phyloP scores from a whole-genome alignment of 768 basidiomycete genomes.

The Amanita rubescens region DNA sequence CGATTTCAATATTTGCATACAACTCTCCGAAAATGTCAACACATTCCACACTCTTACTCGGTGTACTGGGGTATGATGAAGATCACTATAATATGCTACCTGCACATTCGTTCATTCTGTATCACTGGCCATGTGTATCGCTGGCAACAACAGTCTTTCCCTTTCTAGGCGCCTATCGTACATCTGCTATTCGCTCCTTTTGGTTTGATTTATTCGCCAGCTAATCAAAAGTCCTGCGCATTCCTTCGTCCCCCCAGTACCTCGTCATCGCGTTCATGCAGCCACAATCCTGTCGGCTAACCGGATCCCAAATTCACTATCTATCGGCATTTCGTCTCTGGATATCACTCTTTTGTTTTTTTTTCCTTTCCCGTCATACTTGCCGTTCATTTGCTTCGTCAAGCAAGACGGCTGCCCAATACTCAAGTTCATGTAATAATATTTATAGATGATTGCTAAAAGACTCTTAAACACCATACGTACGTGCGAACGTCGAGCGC shows the following conservation, averaged over 20 bases:
- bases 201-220: conserved; percentile 4
- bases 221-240: background rate
- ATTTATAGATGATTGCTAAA: conserved; percentile 34
- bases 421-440: conserved; percentile 32
- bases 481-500: background rate
- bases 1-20: conserved; percentile 4
- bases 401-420: conserved; percentile 22
- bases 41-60: background rate
- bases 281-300: background rate
- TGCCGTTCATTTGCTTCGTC: conserved; percentile 27
- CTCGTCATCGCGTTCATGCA: background rate
- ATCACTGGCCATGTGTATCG: conserved; percentile 10
- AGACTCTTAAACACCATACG: conserved; percentile 9
- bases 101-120: conserved; percentile 11
- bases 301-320: background rate
- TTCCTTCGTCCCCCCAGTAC: conserved; percentile 3
- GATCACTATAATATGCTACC: conserved; percentile 5
- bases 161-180: conserved; percentile 2
- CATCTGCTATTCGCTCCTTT: conserved; percentile 7
- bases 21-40: background rate
- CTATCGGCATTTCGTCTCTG: conserved; percentile 7
- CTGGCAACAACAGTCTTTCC: conserved; percentile 8
- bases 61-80: conserved; percentile 1
- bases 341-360: conserved; percentile 8
- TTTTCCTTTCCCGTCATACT: conserved; percentile 21